Base-by-base conservation (phyloP, 768 basidiomycete species). In the Termitomyces sp. region DNA sequence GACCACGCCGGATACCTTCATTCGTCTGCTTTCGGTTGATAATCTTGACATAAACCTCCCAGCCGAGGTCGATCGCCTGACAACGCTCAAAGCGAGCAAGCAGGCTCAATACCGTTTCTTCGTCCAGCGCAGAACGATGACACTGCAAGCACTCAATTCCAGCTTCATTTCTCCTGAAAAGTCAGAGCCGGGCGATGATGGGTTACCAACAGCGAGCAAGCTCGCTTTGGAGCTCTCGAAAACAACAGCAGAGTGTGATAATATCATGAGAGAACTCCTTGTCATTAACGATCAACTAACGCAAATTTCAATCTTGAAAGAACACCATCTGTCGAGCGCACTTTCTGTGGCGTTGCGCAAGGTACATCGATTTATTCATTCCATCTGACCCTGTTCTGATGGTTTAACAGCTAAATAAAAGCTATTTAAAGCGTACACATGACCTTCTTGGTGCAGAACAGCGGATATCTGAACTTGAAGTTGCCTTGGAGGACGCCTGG, bases 401-500 rank as follows among this genome's bases (percentile, higher is more conserved):
- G 24, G 2, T 36, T 10, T 26, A 24, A 30, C 60, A 81, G 79
- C 75, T 92, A 30, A 92, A 92, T 66, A 80, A 79, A 47, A 86
- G 87, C 53, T 90, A 88, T 59, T 82, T 84, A 6, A 81, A 82
- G 42, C 81, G 89, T 36, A 83, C 79, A 0, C 66, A 75, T 1
- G 88, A 92, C 28, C 75, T 90, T 28, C 68, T 72, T 32, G 70
- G 73, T 8, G 75, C 80, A 5, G 76, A 76, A 54, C 66, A 75
- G 12, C 74, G 76, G 38, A 78, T 88, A 24, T 71, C 71, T 26
- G 76, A 80, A 53, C 78, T 92, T 22, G 78, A 87, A 63, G 86
- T 79, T 14, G 87, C 90, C 61, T 75, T 92, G 24, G 83, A 87
- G 49, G 91, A 92, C 54, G 91, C 90, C 0, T 92, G 91, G 91